Evolutionary conservation across 116 monocot genomes (phyloP).

Genomic region (Phalaenopsis hybrid): DNA sequence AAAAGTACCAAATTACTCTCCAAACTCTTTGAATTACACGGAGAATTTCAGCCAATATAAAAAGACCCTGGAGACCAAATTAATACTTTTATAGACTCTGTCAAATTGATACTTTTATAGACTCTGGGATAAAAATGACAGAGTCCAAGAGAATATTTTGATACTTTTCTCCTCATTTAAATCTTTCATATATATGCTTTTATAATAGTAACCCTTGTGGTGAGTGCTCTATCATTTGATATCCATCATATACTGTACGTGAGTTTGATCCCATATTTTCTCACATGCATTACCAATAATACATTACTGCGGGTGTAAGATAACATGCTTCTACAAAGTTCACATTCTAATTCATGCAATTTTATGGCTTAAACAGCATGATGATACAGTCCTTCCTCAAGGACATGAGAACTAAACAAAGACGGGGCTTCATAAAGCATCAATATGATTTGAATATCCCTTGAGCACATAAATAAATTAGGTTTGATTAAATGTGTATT

Average conservation of each 20-base stretch:
- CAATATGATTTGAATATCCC: background rate
- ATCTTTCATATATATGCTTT: background rate
- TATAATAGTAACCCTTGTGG: background rate
- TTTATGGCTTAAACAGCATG: background rate
- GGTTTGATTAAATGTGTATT: background rate
- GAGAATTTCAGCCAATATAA: too few relatives aligned
- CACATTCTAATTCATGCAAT: background rate
- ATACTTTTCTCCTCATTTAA: too few relatives aligned
- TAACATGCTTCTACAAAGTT: background rate
- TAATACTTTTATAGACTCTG: too few relatives aligned
- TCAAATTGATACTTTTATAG: too few relatives aligned
- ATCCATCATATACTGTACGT: background rate
- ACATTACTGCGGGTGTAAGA: background rate
- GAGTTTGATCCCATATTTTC: background rate
- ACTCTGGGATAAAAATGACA: too few relatives aligned
- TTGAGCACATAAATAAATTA: background rate
- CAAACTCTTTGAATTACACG: too few relatives aligned
- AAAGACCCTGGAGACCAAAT: too few relatives aligned
- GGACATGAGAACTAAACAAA: background rate
- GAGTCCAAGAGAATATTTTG: too few relatives aligned
- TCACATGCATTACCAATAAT: background rate
- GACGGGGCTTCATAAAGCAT: background rate
- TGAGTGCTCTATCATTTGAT: background rate
- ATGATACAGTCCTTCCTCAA: background rate
- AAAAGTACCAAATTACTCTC: too few relatives aligned